These are phyloP conservation scores for Berkeleyomyces basicola DNA, from an alignment of 2,329 filamentous ascomycete species.

Conservation along the genomic window DNA sequence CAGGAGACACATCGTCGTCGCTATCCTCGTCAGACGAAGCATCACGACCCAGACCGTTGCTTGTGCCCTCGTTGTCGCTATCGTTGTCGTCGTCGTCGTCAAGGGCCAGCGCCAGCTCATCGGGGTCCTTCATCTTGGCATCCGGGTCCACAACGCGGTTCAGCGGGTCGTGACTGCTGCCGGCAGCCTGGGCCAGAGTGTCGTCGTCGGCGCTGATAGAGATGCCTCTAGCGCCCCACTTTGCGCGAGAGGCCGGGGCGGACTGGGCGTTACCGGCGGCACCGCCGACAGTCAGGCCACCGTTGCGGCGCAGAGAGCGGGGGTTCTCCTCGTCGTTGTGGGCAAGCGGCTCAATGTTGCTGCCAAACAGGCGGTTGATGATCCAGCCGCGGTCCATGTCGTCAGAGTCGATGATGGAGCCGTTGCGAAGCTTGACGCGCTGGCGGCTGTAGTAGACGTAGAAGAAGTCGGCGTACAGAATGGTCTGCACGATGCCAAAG, in stretches of 20 bases:
- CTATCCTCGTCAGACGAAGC: slow-evolving; percentile 12
- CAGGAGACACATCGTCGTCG: slow-evolving; percentile 7
- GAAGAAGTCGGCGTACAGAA: slow-evolving; percentile 82
- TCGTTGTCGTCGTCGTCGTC: slow-evolving; percentile 34
- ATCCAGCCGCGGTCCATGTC: slow-evolving; percentile 78
- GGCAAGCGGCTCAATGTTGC: slow-evolving; percentile 27
- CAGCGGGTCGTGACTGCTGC: slow-evolving; percentile 27
- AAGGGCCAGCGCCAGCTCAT: slow-evolving; percentile 44
- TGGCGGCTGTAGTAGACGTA: slow-evolving; percentile 95
- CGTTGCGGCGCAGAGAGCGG: slow-evolving; percentile 19
- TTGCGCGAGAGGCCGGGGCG: slow-evolving; percentile 23
- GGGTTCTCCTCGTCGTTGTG: slow-evolving; percentile 44
- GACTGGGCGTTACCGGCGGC: neutral
- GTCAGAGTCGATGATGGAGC: slow-evolving; percentile 77
- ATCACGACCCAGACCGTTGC: neutral
- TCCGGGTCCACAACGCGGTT: slow-evolving; percentile 38
- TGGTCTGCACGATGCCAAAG: slow-evolving; percentile 78
- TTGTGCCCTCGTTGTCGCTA: neutral
- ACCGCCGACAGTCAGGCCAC: slow-evolving; percentile 13
- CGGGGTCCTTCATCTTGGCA: slow-evolving; percentile 49
- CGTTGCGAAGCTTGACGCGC: slow-evolving; percentile 78
- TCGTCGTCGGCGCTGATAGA: slow-evolving; percentile 50
- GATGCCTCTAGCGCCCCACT: slow-evolving; percentile 49
- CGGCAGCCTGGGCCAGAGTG: slow-evolving; percentile 32
- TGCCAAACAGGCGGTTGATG: slow-evolving; percentile 59